Conservation (phyloP, 2,329 filamentous ascomycete species). For the Calcarisporium arbuscula region DNA sequence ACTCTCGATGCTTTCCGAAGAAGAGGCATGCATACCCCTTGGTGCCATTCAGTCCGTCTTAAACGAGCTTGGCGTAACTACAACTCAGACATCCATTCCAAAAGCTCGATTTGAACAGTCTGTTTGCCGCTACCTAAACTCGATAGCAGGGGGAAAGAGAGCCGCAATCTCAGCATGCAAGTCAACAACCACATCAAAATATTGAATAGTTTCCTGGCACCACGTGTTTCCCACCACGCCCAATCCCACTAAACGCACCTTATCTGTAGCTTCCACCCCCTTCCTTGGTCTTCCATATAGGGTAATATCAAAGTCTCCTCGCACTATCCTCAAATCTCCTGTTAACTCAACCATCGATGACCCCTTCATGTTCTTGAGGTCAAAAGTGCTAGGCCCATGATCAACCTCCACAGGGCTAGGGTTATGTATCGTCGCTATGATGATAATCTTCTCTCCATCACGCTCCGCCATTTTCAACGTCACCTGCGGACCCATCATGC, state of each 20-base stretch:
- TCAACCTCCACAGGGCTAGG: slow-evolving; percentile 25
- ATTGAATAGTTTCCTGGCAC: slow-evolving; percentile 20
- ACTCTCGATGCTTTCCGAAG: too few relatives aligned
- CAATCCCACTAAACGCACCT: slow-evolving; percentile 18
- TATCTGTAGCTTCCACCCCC: slow-evolving; percentile 12
- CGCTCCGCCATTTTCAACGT: slow-evolving; percentile 15
- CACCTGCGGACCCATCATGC: slow-evolving; percentile 19
- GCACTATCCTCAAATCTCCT: slow-evolving; percentile 21
- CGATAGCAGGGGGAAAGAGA: too few relatives aligned
- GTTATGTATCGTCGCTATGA: slow-evolving; percentile 20
- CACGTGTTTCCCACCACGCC: slow-evolving; percentile 19
- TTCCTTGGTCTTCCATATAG: slow-evolving; percentile 16
- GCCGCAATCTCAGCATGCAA: too few relatives aligned
- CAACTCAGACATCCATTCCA: too few relatives aligned
- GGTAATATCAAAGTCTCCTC: slow-evolving; percentile 20
- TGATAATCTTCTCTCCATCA: slow-evolving; percentile 10
- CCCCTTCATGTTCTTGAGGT: slow-evolving; percentile 20
- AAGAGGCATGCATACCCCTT: too few relatives aligned
- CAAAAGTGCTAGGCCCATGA: slow-evolving; percentile 23
- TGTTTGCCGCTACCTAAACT: too few relatives aligned
- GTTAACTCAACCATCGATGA: slow-evolving; percentile 19
- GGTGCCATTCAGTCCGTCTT: too few relatives aligned
- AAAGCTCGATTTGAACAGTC: too few relatives aligned
- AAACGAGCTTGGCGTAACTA: too few relatives aligned
- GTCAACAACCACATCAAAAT: slow-evolving; percentile 17